A percentile compares a stretch with the other conserved stretches of the same genome.
These are phyloP conservation scores for Uronychia setigera DNA, from an alignment of 73 alveolate species.

Conservation along the genomic window DNA sequence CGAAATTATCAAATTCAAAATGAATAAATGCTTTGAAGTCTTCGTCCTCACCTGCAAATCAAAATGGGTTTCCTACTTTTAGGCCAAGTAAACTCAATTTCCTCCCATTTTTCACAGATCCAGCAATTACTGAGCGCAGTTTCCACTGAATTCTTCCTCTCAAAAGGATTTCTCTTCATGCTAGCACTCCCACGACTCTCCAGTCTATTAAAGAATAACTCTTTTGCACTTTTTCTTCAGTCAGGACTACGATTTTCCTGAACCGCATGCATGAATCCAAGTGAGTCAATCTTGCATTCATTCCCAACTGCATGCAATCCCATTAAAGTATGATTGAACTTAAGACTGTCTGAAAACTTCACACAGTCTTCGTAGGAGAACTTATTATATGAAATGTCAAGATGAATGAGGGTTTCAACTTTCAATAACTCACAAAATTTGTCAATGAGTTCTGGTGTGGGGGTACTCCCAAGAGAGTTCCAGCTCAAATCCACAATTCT, in stretches of 20 bases:
- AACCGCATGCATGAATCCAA: conserved; percentile 67
- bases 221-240: not conserved
- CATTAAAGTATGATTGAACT: conserved; percentile 68
- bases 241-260: not conserved
- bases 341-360: conserved; percentile 67
- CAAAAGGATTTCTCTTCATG: conserved; percentile 3
- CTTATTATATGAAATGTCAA: conserved; percentile 84
- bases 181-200: not conserved
- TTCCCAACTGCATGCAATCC: conserved; percentile 91
- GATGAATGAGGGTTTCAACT: conserved; percentile 56
- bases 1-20: conserved; percentile 41
- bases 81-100: conserved; percentile 15
- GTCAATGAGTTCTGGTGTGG: not conserved
- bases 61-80: conserved; percentile 13
- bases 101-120: conserved; percentile 62
- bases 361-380: conserved; percentile 72
- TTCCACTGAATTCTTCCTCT: not conserved
- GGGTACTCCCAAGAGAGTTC: not conserved
- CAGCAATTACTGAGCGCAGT: conserved; percentile 40
- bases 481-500: not conserved
- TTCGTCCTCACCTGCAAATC: not conserved
- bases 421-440: not conserved
- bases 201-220: conserved; percentile 16
- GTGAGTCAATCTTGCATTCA: conserved; percentile 77
- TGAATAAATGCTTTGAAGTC: conserved; percentile 5